These are phyloP conservation scores for Serendipita sp. DNA, from an alignment of 768 basidiomycete species.

Conservation along the genomic window DNA sequence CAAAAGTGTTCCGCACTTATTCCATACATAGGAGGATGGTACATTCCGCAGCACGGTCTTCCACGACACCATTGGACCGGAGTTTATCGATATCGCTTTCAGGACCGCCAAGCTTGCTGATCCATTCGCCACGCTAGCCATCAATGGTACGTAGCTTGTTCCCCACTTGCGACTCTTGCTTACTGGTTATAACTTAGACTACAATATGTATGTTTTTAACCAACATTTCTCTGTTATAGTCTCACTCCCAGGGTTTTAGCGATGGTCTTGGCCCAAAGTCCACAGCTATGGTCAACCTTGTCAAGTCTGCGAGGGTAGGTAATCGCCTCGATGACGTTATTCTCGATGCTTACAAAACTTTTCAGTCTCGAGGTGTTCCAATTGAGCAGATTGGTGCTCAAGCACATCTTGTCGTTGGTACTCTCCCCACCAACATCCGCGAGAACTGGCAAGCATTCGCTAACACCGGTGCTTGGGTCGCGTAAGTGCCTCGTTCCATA, in stretches of 20 bases:
- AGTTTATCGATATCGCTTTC: slow-evolving; percentile 9
- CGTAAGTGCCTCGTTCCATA: not conserved
- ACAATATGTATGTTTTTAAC: not conserved
- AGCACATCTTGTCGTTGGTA: slow-evolving; percentile 1
- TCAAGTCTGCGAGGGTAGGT: not conserved
- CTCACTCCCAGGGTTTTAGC: not conserved
- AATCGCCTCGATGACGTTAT: not conserved
- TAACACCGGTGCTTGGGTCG: not conserved
- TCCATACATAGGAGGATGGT: slow-evolving; percentile 7
- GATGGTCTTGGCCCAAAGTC: not conserved
- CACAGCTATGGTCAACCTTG: slow-evolving; percentile 3
- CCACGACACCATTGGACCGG: slow-evolving; percentile 8
- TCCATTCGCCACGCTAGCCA: slow-evolving; percentile 2
- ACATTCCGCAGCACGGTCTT: slow-evolving; percentile 7
- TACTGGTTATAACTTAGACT: not conserved
- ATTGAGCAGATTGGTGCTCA: slow-evolving; percentile 5
- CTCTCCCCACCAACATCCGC: not conserved
- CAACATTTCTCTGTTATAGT: not conserved
- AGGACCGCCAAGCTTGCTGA: slow-evolving; percentile 5
- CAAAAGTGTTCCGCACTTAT: not conserved
- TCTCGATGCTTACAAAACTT: not conserved
- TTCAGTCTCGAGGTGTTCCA: not conserved
- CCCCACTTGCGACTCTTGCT: not conserved
- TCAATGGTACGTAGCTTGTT: not conserved
- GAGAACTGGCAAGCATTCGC: not conserved